phyloP scores from a whole-genome alignment of 2,329 filamentous ascomycete genomes.

The Ophiocordyceps camponoti-saundersi region DNA sequence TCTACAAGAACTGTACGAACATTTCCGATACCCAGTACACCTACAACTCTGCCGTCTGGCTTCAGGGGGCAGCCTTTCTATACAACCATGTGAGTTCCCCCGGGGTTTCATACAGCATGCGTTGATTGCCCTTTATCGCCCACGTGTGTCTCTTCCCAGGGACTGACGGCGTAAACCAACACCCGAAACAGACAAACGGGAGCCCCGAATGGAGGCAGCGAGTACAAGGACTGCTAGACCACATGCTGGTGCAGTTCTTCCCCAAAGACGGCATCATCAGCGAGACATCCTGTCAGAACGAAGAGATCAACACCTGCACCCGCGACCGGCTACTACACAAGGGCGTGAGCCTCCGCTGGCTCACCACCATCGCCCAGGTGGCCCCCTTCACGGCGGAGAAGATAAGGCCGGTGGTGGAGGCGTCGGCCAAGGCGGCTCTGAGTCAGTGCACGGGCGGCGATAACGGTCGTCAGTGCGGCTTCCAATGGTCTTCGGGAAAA shows the following conservation, averaged over 20 bases:
- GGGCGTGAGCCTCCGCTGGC: conserved; percentile 37
- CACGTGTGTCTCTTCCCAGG: neutral
- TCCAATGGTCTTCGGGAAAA: conserved; percentile 29
- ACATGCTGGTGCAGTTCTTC: conserved; percentile 29
- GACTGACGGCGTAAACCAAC: conserved; percentile 10
- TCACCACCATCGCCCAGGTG: conserved; percentile 31
- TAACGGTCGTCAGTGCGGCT: conserved; percentile 30
- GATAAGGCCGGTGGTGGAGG: conserved; percentile 31
- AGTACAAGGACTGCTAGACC: conserved; percentile 20
- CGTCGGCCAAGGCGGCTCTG: conserved; percentile 34
- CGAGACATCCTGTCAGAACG: conserved; percentile 45
- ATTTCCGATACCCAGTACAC: conserved; percentile 38
- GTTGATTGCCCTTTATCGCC: too few species aligned
- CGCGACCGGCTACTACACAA: conserved; percentile 25
- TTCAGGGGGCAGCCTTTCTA: conserved; percentile 43
- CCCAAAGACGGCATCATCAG: conserved; percentile 35
- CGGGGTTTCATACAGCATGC: too few species aligned
- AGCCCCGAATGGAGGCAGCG: conserved; percentile 30
- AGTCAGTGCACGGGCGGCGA: conserved; percentile 32
- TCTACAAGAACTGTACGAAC: conserved; percentile 26
- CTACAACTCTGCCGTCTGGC: conserved; percentile 37
- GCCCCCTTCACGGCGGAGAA: conserved; percentile 31
- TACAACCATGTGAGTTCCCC: conserved; percentile 35
- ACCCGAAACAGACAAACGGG: conserved; percentile 22
- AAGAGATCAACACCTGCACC: conserved; percentile 20